Percentiles rank a stretch among this genome's conserved stretches.
These are phyloP conservation scores for Capsella rubella DNA, from an alignment of 441 rosid genomes.

Conservation along the genomic window DNA sequence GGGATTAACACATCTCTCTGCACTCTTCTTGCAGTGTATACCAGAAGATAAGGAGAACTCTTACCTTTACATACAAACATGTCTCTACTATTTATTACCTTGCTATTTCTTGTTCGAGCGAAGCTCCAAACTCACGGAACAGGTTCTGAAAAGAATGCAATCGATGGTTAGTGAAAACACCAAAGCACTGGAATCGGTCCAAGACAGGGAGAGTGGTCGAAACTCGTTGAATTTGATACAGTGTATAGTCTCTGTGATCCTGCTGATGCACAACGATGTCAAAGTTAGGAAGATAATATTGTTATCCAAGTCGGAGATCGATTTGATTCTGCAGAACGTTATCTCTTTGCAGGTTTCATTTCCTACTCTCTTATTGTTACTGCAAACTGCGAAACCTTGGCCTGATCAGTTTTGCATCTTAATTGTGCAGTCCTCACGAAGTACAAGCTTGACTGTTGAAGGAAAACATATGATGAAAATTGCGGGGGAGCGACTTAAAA, in stretches of 20 bases:
- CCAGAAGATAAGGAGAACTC: slow-evolving; percentile 55
- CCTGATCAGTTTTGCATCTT: slow-evolving; percentile 27
- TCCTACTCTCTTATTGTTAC: background rate
- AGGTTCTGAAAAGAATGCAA: slow-evolving; percentile 55
- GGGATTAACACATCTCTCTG: slow-evolving; percentile 34
- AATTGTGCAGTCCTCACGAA: slow-evolving; percentile 53
- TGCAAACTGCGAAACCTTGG: slow-evolving; percentile 3
- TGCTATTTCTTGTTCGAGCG: slow-evolving; percentile 74
- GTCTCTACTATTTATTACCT: slow-evolving; percentile 62
- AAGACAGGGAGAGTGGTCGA: slow-evolving; percentile 39
- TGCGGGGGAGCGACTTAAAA: slow-evolving; percentile 56
- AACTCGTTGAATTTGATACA: slow-evolving; percentile 49
- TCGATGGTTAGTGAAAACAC: slow-evolving; percentile 50
- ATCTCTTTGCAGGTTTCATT: slow-evolving; percentile 62
- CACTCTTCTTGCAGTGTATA: slow-evolving; percentile 55
- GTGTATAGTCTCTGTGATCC: slow-evolving; percentile 58
- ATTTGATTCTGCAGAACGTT: slow-evolving; percentile 52
- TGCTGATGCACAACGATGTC: slow-evolving; percentile 58
- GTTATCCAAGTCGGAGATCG: slow-evolving; percentile 55
- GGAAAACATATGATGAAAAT: slow-evolving; percentile 61
- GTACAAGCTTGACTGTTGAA: slow-evolving; percentile 56
- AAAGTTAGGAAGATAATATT: slow-evolving; percentile 55
- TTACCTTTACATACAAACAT: slow-evolving; percentile 33
- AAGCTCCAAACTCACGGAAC: slow-evolving; percentile 57
- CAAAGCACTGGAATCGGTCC: slow-evolving; percentile 38